phyloP scores from a whole-genome alignment of 139 green algal species.

The Nannochloris sp. region DNA sequence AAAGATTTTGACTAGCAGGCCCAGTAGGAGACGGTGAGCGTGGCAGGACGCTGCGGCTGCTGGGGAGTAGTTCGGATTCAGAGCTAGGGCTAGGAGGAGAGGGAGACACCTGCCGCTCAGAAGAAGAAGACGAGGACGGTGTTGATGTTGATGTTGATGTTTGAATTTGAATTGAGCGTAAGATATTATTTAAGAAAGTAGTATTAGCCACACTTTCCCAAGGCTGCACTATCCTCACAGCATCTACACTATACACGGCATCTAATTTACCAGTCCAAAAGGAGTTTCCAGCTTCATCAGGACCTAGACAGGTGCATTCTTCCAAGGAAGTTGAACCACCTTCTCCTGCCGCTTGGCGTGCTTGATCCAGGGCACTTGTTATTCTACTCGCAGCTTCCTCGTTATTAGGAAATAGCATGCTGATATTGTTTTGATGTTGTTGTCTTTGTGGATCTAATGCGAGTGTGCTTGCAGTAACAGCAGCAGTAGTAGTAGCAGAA shows the following conservation, averaged over 20 bases:
- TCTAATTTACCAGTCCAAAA: constrained; percentile 15
- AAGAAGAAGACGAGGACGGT: too few species aligned
- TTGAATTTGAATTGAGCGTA: too few species aligned
- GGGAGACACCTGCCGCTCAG: too few species aligned
- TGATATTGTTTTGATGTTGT: not conserved
- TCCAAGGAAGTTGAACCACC: not conserved
- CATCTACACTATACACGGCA: not conserved
- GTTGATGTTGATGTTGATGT: too few species aligned
- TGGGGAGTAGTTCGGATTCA: too few species aligned
- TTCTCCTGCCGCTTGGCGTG: not conserved
- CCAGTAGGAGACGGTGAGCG: too few species aligned
- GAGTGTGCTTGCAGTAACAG: not conserved
- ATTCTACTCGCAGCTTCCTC: not conserved
- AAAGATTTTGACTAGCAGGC: too few species aligned
- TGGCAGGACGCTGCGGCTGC: too few species aligned
- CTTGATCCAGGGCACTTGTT: not conserved
- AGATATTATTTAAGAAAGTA: too few species aligned
- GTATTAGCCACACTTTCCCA: not conserved
- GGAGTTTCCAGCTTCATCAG: not conserved
- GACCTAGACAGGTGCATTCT: constrained; percentile 5
- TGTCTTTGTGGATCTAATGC: not conserved
- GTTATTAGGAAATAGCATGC: not conserved
- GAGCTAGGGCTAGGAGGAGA: too few species aligned
- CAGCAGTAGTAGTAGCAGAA: not conserved
- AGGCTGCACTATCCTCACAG: constrained; percentile 6